These are phyloP conservation scores for Pichia sp. DNA, from an alignment of 1,139 yeast species.

Conservation along the genomic window DNA sequence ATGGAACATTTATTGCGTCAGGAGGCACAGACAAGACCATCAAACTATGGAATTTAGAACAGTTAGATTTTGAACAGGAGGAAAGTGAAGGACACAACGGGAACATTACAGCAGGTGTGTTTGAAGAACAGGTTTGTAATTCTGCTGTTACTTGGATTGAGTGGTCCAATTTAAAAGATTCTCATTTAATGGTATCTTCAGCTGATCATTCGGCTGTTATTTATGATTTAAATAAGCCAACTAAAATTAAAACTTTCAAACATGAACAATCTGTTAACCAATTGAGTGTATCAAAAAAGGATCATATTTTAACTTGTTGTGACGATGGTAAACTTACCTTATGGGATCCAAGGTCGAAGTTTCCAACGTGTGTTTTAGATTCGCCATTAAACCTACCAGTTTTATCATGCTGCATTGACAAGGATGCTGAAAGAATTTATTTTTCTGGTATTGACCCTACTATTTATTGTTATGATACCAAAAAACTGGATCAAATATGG, in stretches of 20 bases:
- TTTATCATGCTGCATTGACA: constrained; percentile 39
- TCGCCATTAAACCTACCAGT: constrained; percentile 40
- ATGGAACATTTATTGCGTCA: constrained; percentile 42
- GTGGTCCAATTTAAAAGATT: constrained; percentile 39
- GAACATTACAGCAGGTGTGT: not conserved
- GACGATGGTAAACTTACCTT: constrained; percentile 57
- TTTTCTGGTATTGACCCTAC: constrained; percentile 65
- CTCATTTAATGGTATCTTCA: constrained; percentile 37
- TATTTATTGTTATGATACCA: constrained; percentile 50
- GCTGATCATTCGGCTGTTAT: constrained; percentile 48
- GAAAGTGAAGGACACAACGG: not conserved
- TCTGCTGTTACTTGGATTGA: constrained; percentile 45
- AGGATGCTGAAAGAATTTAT: constrained; percentile 40
- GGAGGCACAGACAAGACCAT: constrained; percentile 48
- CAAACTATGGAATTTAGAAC: constrained; percentile 37
- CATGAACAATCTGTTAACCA: constrained; percentile 56
- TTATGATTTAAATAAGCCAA: constrained; percentile 55
- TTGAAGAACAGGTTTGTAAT: constrained; percentile 22
- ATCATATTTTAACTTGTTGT: constrained; percentile 36
- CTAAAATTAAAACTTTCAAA: constrained; percentile 44
- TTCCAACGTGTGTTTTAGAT: constrained; percentile 28
- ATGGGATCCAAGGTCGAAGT: constrained; percentile 62
- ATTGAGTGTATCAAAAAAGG: constrained; percentile 30
- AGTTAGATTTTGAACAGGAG: constrained; percentile 26
- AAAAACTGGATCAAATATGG: constrained; percentile 42